Evolutionary conservation across 2,329 filamentous ascomycete species (phyloP).

Genomic region (Allantophomopsis lycopodina): DNA sequence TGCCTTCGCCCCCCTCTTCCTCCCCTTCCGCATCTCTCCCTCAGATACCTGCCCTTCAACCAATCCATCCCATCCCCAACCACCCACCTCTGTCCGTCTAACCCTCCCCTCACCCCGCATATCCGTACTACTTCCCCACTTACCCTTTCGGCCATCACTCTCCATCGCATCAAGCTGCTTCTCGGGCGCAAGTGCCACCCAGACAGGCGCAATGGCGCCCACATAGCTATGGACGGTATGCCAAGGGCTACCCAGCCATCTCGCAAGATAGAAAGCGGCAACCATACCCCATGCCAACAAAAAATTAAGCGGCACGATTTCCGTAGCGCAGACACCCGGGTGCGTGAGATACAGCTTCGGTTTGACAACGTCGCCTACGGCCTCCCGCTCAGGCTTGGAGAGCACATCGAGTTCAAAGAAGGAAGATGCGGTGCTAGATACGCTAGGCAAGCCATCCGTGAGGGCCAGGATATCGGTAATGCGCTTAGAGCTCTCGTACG

Average conservation of each 20-base stretch:
- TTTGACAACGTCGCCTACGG: slow-evolving; percentile 12
- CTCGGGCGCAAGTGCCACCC: slow-evolving; percentile 59
- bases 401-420: slow-evolving; percentile 25
- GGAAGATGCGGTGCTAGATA: slow-evolving; percentile 41
- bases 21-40: slow-evolving; percentile 36
- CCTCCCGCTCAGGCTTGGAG: slow-evolving; percentile 7
- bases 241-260: slow-evolving; percentile 79
- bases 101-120: slow-evolving; percentile 42
- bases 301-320: slow-evolving; percentile 61
- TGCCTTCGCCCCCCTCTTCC: slow-evolving; percentile 42
- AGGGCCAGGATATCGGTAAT: slow-evolving; percentile 75
- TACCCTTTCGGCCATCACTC: slow-evolving; percentile 35
- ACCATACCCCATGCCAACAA: slow-evolving; percentile 60
- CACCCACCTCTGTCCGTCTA: slow-evolving; percentile 70
- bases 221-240: slow-evolving; percentile 65
- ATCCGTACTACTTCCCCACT: slow-evolving; percentile 74
- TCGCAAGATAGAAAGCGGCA: slow-evolving; percentile 53
- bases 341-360: slow-evolving; percentile 69
- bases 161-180: slow-evolving; percentile 43
- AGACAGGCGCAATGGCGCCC: slow-evolving; percentile 64
- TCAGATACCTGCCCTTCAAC: slow-evolving; percentile 30
- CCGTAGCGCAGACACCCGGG: slow-evolving; percentile 74
- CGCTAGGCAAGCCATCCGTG: slow-evolving; percentile 53
- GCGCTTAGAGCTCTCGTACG: slow-evolving; percentile 83
- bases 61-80: slow-evolving; percentile 68